These are phyloP conservation scores for Magnolia officinalis DNA, from an alignment of 164 flowering plant species.

Conservation along the genomic window DNA sequence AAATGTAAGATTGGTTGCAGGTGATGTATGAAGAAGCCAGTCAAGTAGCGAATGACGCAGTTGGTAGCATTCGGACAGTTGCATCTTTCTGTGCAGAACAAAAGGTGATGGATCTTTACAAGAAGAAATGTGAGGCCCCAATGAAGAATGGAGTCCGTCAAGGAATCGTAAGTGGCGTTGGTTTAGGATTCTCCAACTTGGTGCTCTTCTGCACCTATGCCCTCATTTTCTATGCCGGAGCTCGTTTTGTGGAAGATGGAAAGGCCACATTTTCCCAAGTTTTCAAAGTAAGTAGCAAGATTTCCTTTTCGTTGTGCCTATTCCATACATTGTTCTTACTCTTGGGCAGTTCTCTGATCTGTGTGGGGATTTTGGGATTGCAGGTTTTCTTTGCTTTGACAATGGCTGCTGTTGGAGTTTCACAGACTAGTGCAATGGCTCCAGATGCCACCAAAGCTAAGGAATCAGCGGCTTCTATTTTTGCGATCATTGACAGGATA, in stretches of 20 bases:
- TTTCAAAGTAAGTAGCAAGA: constrained; percentile 8
- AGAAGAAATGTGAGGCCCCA: constrained; percentile 20
- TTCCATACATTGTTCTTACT: neutral
- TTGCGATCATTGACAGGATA: constrained; percentile 41
- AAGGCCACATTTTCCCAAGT: constrained; percentile 11
- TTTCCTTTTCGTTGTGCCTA: neutral
- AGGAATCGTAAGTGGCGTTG: constrained; percentile 47
- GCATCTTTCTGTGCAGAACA: constrained; percentile 25
- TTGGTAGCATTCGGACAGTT: constrained; percentile 22
- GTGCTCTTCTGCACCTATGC: constrained; percentile 17
- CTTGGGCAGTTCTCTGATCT: neutral
- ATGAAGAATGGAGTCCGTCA: constrained; percentile 12
- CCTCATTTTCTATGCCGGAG: constrained; percentile 16
- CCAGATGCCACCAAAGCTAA: constrained; percentile 46
- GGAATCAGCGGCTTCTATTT: constrained; percentile 39
- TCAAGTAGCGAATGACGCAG: constrained; percentile 24
- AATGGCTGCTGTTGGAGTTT: constrained; percentile 45
- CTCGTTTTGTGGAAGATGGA: constrained; percentile 13
- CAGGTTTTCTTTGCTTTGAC: constrained; percentile 69
- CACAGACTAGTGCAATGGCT: constrained; percentile 37
- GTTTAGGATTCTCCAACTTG: constrained; percentile 36
- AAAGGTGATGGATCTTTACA: constrained; percentile 22
- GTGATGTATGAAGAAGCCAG: constrained; percentile 25
- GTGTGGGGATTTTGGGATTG: neutral
- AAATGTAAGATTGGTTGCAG: constrained; percentile 6